Conservation (phyloP, 2,329 filamentous ascomycete genomes). For the Triangularia verruculosa region DNA sequence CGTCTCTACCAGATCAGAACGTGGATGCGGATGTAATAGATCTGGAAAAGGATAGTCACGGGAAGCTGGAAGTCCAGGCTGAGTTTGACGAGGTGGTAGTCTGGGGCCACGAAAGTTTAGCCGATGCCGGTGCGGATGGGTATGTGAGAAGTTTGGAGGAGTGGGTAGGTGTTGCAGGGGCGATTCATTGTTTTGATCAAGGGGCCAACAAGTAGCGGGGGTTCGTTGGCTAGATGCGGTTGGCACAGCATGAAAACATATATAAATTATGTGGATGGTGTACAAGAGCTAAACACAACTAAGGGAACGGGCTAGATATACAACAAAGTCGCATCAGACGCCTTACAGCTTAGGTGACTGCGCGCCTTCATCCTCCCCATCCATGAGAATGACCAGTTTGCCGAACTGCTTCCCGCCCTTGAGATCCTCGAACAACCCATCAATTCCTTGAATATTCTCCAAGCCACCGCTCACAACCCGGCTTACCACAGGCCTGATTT, state of each 20-base stretch:
- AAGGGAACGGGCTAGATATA: neutral
- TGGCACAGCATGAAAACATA: too few species aligned
- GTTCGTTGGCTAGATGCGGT: neutral
- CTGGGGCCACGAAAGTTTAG: conserved; percentile 73
- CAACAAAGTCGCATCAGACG: neutral
- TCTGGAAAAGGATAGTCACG: conserved; percentile 43
- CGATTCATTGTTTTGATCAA: neutral
- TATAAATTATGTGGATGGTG: too few species aligned
- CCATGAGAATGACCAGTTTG: conserved; percentile 79
- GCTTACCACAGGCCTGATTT: conserved; percentile 75
- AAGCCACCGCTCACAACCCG: conserved; percentile 65
- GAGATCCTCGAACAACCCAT: conserved; percentile 84
- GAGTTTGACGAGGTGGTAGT: conserved; percentile 73
- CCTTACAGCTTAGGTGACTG: conserved; percentile 26
- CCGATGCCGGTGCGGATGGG: conserved; percentile 60
- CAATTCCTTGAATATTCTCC: conserved; percentile 73
- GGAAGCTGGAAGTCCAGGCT: conserved; percentile 60
- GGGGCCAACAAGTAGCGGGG: neutral
- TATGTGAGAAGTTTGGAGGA: conserved; percentile 43
- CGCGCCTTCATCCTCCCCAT: conserved; percentile 23
- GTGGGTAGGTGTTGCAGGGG: conserved; percentile 25
- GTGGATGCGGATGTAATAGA: conserved; percentile 43
- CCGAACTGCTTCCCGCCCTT: conserved; percentile 84
- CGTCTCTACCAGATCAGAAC: conserved; percentile 28
- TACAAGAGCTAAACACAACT: neutral